Evolutionary conservation across 176 grass and related monocot genomes (phyloP).

Genomic region (Puccinellia tenuiflora): DNA sequence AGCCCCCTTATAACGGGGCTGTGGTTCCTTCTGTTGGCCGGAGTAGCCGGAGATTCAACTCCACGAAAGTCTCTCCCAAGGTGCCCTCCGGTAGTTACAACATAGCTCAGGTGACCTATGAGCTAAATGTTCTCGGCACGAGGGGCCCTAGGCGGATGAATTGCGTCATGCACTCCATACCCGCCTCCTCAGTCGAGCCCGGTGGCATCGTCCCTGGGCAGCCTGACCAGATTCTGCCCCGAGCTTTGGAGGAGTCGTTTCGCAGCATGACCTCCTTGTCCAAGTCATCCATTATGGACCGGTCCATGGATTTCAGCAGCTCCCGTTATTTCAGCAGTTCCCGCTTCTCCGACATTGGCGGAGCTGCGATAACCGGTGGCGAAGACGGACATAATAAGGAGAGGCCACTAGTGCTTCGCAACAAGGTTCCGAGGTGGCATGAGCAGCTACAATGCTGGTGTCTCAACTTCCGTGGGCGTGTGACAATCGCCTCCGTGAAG

Average conservation of each 20-base stretch:
- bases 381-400: slow-evolving; percentile 49
- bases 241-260: slow-evolving; percentile 68
- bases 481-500: slow-evolving; percentile 93
- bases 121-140: slow-evolving; percentile 91
- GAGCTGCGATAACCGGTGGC: background rate
- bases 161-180: slow-evolving; percentile 90
- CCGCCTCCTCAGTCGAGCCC: slow-evolving; percentile 63
- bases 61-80: slow-evolving; percentile 90
- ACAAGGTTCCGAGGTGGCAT: slow-evolving; percentile 93
- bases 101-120: slow-evolving; percentile 84
- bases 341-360: slow-evolving; percentile 51
- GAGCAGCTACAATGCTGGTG: slow-evolving; percentile 99
- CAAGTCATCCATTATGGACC: slow-evolving; percentile 72
- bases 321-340: slow-evolving; percentile 63
- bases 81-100: slow-evolving; percentile 79
- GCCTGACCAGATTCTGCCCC: slow-evolving; percentile 64
- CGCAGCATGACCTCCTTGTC: slow-evolving; percentile 67
- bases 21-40: slow-evolving; percentile 34
- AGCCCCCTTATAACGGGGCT: slow-evolving; percentile 65
- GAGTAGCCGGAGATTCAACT: slow-evolving; percentile 68
- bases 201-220: slow-evolving; percentile 76
- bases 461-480: slow-evolving; percentile 86
- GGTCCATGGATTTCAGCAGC: slow-evolving; percentile 63
- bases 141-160: slow-evolving; percentile 94
- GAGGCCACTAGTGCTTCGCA: slow-evolving; percentile 80